Percentiles rank a stretch among this genome's conserved stretches.
These are phyloP conservation scores for Nicotiana otophora DNA, from an alignment of 257 asterid genomes.

Conservation along the genomic window DNA sequence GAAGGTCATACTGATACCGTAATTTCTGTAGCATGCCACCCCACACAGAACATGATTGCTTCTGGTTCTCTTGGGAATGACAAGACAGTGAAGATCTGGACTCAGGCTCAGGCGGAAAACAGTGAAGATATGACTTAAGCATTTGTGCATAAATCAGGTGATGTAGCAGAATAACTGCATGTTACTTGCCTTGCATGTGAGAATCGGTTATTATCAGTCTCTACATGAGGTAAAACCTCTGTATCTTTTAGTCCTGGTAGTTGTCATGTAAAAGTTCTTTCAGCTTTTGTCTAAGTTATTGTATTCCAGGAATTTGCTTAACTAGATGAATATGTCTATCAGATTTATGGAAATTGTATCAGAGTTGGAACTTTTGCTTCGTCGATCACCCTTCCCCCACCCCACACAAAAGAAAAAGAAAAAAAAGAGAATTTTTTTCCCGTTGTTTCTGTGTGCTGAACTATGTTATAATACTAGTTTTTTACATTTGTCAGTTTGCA, in stretches of 20 bases:
- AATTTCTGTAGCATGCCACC: constrained; percentile 76
- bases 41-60: constrained; percentile 74
- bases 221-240: neutral
- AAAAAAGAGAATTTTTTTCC: neutral
- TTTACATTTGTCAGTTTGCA: neutral
- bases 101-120: constrained; percentile 32
- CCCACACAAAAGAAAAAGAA: neutral
- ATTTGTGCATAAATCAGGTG: neutral
- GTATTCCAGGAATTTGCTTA: neutral
- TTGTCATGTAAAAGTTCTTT: neutral
- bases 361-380: neutral
- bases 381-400: neutral
- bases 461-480: neutral
- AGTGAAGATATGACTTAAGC: no score
- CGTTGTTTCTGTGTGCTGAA: neutral
- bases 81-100: constrained; percentile 72
- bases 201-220: neutral
- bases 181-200: neutral
- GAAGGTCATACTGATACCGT: constrained; percentile 90
- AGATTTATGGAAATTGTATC: neutral
- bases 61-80: constrained; percentile 82
- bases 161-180: neutral
- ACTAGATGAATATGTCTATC: neutral
- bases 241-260: neutral
- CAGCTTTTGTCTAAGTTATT: neutral